These are phyloP conservation scores for Ophiocordyceps camponoti-leonardi DNA, from an alignment of 2,329 filamentous ascomycete genomes.

Conservation along the genomic window DNA sequence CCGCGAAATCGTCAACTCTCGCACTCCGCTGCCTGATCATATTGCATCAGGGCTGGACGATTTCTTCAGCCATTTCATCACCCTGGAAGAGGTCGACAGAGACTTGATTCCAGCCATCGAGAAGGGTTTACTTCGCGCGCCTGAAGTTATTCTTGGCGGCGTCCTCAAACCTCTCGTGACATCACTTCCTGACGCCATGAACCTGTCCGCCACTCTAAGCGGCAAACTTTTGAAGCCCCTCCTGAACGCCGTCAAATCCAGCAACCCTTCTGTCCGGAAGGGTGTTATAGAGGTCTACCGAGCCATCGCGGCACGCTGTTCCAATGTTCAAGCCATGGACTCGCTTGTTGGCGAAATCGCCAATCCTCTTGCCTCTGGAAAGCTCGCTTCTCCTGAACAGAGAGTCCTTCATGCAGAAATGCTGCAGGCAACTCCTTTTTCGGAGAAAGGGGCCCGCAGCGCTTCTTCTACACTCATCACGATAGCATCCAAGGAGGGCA, in stretches of 20 bases:
- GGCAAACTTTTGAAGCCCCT: conserved; percentile 69
- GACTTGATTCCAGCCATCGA: conserved; percentile 70
- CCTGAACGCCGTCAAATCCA: conserved; percentile 81
- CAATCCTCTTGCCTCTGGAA: conserved; percentile 63
- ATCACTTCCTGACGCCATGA: conserved; percentile 51
- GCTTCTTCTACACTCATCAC: conserved; percentile 49
- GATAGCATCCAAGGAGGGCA: conserved; percentile 68
- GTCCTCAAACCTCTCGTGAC: conserved; percentile 57
- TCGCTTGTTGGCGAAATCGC: conserved; percentile 65
- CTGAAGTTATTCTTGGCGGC: conserved; percentile 73
- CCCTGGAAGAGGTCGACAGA: conserved; percentile 54
- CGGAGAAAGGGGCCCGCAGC: conserved; percentile 44
- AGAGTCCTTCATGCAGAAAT: conserved; percentile 70
- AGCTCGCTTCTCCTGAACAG: conserved; percentile 72
- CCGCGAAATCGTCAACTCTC: conserved; percentile 71
- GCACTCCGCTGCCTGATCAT: conserved; percentile 51
- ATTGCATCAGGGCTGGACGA: conserved; percentile 58
- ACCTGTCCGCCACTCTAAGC: conserved; percentile 59
- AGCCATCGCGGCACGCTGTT: conserved; percentile 44
- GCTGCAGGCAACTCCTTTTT: conserved; percentile 47
- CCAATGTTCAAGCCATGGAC: conserved; percentile 38
- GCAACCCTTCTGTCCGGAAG: conserved; percentile 58
- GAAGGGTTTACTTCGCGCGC: conserved; percentile 74
- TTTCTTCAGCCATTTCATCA: conserved; percentile 66
- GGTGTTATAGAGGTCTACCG: conserved; percentile 63